Base-by-base conservation (phyloP, 208 protist genomes). In the Crithidia acanthocephali region DNA sequence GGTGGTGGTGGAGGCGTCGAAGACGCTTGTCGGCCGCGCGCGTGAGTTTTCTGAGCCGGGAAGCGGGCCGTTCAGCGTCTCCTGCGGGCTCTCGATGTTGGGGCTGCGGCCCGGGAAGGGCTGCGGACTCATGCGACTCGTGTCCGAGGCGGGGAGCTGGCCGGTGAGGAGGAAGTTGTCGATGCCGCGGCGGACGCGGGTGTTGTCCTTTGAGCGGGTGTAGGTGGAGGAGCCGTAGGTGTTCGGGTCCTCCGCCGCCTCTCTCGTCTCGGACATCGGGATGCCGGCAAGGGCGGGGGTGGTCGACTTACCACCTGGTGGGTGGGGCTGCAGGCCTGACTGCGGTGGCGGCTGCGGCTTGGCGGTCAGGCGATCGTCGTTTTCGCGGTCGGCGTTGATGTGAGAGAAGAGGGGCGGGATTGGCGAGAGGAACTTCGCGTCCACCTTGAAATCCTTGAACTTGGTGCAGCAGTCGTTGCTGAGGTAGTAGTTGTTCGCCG, bases 401-500 rank as follows among this genome's bases (percentile, higher is more conserved):
- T 47, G 27, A 6, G 72, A 67, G 58, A 71, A 77, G 48, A 77
- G 72, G 9, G 72, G 60, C 50, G 72, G 64, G 33, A 61, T 51
- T 7, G 67, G 67, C 11, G 67, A 37, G 23, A 64, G 28, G 15
- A 48, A 48, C 18, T 35, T 53, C 32, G 67, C 1, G 57, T 72
- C 67, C 13, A 64, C 67, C 53, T 75, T 67, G 50, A 76, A 82
- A 27, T 82, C 71, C 23, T 76, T 72, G 52, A 68, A 82, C 62
- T 82, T 82, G 30, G 63, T 69, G 42, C 48, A 44, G 61, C 63
- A 76, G 66, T 76, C 77, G 51, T 77, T 42, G 30, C 51, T 82
- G 33, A 77, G 56, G 52, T 73, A 76, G 48, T 72, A 72, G 32
- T 77, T 72, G 58, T 51, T 53, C 18, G 61, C 25, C 20, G 63